Evolutionary conservation across 768 basidiomycete species (phyloP), one percentile per base, ranked within the genome.

Genomic region (Pulveroboletus sp.): DNA sequence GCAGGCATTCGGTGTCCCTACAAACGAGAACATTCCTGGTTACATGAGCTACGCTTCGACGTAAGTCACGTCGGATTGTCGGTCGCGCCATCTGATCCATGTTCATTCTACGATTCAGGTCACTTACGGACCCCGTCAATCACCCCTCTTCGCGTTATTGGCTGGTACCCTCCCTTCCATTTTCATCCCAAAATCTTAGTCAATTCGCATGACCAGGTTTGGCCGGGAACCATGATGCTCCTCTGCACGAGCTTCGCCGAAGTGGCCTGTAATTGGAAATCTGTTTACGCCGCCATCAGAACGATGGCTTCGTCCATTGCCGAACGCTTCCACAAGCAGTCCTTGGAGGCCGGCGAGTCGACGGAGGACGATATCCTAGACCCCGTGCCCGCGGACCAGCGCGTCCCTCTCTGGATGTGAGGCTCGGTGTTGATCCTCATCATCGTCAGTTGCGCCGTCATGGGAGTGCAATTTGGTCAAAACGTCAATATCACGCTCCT

Each of bases 341-440:
- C 45, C 1, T 45, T 43, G 2, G 43, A 41, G 30, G 10, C 27
- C 5, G 34, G 45, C 24, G 42, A 40, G 12, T 40, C 63, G 26
- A 12, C n/a, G 0, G 57, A 71, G 29, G 64, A 68, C 3, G 73
- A 76, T 3, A 75, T 79, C 44, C 71, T 74, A 45, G 81, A 83
- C 57, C 71, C 75, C 50, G 77, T 80, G 2, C 80, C 81, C 0
- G 54, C 67, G 1, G 71, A 71, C 40, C 80, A 85, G 57, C 79
- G 76, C 9, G 76, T 84, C 31, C 83, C 81, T 9, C 57, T 68
- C 9, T 68, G 66, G 51, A 79, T 80, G 76, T 84, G 82, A 82
- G 67, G 71, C 2, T 62, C 58, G 26, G 80, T 81, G 38, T 63
- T 83, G n/a, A 23, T 73, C 37, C 30, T 74, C 53, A 74, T 74